Base-by-base conservation (phyloP, 106 monocot species). In the Dactylorhiza incarnata region DNA sequence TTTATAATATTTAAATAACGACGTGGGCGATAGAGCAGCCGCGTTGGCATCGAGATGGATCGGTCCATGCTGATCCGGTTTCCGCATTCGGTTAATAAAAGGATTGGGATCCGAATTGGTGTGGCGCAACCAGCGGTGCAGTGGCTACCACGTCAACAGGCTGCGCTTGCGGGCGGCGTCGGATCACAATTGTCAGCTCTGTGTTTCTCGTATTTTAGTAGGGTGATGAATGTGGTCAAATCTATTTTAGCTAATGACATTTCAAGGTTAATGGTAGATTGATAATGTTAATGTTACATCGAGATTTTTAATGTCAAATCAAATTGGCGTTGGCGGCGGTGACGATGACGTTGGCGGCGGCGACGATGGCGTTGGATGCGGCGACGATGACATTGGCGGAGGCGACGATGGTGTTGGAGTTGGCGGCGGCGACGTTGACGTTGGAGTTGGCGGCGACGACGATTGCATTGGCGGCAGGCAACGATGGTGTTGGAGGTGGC, bases 21-120 rank as follows among this genome's bases (percentile, higher is more conserved):
- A 65, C 65, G 65, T 65, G 65, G 65, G 12, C 65, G 65, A 65
- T 65, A 19, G 17, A 65, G 65, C 65, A 7, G 65, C 24, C 29
- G 65, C 65, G 65, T 65, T 26, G 13, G 13, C 29, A n/a, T 9
- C 3, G 65, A 65, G 65, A 26, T 24, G 12, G 65, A 65, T 29
- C 29, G 65, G 26, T 9, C 26, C 26, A 13, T 24, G 26, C 13
- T 29, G 65, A 65, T 65, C 65, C 29, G 65, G 37, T 37, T 37
- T 1, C 3, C 37, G 37, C 37, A 37, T 37, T 37, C 37, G 37
- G 37, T 37, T n/a, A n/a, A n/a, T n/a, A 12, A 9, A 12, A 29
- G 65, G 26, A 59, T 6, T 59, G 58, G 58, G 58, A n/a, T 59
- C 58, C 9, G 6, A 20, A 6, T 6, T 8, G 7, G 22, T 6